Evolutionary conservation across 495 filamentous ascomycete species (phyloP).

Genomic region (Talaromyces thailandensis): DNA sequence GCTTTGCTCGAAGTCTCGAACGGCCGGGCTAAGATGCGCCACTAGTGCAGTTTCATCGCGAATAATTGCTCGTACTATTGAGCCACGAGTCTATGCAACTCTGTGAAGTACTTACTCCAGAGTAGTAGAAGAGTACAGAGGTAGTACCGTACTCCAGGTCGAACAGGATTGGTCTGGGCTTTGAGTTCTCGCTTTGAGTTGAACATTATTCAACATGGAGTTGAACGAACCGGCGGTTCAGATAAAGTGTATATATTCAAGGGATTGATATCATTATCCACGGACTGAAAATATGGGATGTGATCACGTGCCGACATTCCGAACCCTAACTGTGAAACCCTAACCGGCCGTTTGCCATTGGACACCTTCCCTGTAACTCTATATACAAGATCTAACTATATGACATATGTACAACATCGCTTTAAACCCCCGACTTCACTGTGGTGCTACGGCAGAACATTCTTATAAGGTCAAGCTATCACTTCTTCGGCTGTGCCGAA

Average conservation of each 20-base stretch:
- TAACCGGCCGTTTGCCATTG: not conserved
- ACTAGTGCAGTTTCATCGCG: constrained; percentile 2
- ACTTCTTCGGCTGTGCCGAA: not conserved
- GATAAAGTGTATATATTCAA: not conserved
- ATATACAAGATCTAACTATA: not conserved
- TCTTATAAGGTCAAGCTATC: not conserved
- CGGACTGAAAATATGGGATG: not conserved
- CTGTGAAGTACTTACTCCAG: too few relatives aligned
- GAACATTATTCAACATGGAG: not conserved
- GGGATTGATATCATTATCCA: not conserved
- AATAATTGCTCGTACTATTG: not conserved
- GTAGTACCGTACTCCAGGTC: not conserved
- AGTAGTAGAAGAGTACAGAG: too few relatives aligned
- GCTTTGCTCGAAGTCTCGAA: not conserved
- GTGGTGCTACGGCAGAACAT: not conserved
- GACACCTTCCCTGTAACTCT: not conserved
- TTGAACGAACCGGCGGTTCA: not conserved
- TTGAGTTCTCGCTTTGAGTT: not conserved
- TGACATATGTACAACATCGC: not conserved
- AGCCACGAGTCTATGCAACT: not conserved
- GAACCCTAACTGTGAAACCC: not conserved
- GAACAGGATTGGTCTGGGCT: not conserved
- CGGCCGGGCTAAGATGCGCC: not conserved
- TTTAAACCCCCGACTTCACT: not conserved
- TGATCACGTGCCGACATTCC: not conserved